Evolutionary conservation across 257 asterid species (phyloP).

Genomic region (Oldenlandia corymbosa): DNA sequence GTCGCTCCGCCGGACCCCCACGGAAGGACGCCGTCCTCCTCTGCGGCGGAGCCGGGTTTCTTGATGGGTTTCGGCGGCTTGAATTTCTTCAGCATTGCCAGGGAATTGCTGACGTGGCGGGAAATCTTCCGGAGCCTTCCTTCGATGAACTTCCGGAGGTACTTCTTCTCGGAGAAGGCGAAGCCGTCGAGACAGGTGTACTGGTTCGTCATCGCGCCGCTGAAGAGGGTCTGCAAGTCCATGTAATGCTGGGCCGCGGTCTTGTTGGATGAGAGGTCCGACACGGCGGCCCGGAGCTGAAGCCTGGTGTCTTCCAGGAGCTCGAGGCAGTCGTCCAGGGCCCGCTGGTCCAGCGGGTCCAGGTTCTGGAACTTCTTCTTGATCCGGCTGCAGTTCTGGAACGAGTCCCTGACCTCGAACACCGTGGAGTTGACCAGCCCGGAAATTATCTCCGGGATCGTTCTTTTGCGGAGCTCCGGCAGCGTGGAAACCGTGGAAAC

Average conservation of each 20-base stretch:
- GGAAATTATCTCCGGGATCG: constrained; percentile 66
- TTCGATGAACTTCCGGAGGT: constrained; percentile 48
- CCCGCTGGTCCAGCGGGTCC: constrained; percentile 51
- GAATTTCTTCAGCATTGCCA: constrained; percentile 67
- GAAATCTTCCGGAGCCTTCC: constrained; percentile 50
- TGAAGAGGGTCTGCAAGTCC: constrained; percentile 67
- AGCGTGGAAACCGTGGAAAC: constrained; percentile 51
- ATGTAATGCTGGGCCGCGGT: constrained; percentile 37
- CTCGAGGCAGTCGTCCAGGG: constrained; percentile 77
- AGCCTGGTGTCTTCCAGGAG: constrained; percentile 49
- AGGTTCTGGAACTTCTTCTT: constrained; percentile 45
- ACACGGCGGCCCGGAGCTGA: constrained; percentile 36
- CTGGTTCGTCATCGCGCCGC: constrained; percentile 94
- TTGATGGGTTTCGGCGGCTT: constrained; percentile 25
- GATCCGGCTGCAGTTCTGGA: constrained; percentile 47
- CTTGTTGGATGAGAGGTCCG: constrained; percentile 32
- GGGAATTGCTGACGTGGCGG: constrained; percentile 70
- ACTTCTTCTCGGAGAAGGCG: constrained; percentile 43
- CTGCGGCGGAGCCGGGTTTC: constrained; percentile 8
- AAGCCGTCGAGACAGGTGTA: constrained; percentile 91
- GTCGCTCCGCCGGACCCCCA: constrained; percentile 31
- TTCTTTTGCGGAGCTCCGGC: constrained; percentile 55
- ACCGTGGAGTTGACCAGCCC: constrained; percentile 59
- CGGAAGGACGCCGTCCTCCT: constrained; percentile 22
- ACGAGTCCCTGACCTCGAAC: constrained; percentile 46